Evolutionary conservation across 345 rosid species (phyloP).

Genomic region (Moricandia moricandioides): DNA sequence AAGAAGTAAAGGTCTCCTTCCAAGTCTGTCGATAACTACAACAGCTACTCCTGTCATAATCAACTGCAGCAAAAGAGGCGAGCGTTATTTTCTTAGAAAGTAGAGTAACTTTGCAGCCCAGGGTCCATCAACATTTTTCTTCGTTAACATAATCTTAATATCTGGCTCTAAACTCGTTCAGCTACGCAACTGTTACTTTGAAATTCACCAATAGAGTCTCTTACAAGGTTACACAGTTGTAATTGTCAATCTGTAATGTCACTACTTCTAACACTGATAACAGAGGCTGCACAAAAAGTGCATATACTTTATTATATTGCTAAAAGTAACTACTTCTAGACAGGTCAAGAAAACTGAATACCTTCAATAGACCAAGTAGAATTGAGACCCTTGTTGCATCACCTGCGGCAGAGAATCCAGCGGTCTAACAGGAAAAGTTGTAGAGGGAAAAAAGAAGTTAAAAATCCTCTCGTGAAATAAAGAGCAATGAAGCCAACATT

Average conservation of each 20-base stretch:
- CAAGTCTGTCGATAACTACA: slow-evolving; percentile 79
- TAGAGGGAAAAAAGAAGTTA: slow-evolving; percentile 10
- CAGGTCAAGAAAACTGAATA: slow-evolving; percentile 22
- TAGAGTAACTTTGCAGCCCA: slow-evolving; percentile 4
- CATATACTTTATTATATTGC: background rate
- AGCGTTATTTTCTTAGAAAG: slow-evolving; percentile 2
- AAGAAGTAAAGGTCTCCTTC: slow-evolving; percentile 91
- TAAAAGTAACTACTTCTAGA: background rate
- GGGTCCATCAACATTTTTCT: background rate
- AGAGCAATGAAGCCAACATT: slow-evolving; percentile 3
- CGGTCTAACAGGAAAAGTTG: slow-evolving; percentile 54
- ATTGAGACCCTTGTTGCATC: slow-evolving; percentile 98
- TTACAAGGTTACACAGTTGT: background rate
- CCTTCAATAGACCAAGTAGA: slow-evolving; percentile 85
- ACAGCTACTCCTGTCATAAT: slow-evolving; percentile 91
- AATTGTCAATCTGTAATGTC: background rate
- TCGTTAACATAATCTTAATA: background rate
- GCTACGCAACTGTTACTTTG: background rate
- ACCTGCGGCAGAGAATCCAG: slow-evolving; percentile 92
- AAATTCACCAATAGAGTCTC: background rate
- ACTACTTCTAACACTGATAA: background rate
- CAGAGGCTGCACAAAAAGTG: slow-evolving; percentile 11
- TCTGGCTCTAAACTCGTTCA: background rate
- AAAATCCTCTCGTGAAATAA: background rate
- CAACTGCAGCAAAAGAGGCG: slow-evolving; percentile 49